A percentile compares a stretch with the other conserved stretches of the same genome.
Conservation (phyloP, 1,284 basidiomycete species). For the Volvariella surrecta region DNA sequence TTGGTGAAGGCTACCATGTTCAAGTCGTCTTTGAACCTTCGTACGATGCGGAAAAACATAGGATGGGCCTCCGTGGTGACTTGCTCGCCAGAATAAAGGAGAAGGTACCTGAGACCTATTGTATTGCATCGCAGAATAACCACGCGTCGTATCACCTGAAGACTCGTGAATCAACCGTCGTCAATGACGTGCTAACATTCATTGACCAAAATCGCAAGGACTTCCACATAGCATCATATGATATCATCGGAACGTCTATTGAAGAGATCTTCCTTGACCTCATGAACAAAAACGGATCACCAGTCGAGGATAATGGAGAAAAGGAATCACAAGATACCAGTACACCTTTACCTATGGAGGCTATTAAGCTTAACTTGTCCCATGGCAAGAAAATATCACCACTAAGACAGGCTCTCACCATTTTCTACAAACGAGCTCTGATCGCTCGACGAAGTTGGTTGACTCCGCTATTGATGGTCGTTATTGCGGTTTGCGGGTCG, state of each 20-base stretch:
- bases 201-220: constrained; percentile 36
- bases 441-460: constrained; percentile 64
- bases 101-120: constrained; percentile 37
- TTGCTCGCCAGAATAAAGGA: constrained; percentile 35
- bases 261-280: constrained; percentile 76
- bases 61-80: constrained; percentile 17
- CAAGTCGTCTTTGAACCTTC: constrained; percentile 36
- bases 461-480: constrained; percentile 48
- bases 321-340: constrained; percentile 9
- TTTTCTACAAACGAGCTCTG: constrained; percentile 66
- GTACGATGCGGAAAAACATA: constrained; percentile 20
- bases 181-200: constrained; percentile 47
- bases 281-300: constrained; percentile 40
- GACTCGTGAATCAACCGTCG: constrained; percentile 42
- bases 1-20: constrained; percentile 66
- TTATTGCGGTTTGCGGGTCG: constrained; percentile 55
- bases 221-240: constrained; percentile 43
- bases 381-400: constrained; percentile 43
- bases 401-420: constrained; percentile 54
- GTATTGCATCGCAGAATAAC: constrained; percentile 29
- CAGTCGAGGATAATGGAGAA: background rate
- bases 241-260: constrained; percentile 65
- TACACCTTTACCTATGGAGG: background rate
- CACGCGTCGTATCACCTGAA: constrained; percentile 46
- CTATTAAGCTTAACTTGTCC: constrained; percentile 28